Base-by-base conservation (phyloP, 768 basidiomycete genomes). In the Rhizopogon vinicolor region DNA sequence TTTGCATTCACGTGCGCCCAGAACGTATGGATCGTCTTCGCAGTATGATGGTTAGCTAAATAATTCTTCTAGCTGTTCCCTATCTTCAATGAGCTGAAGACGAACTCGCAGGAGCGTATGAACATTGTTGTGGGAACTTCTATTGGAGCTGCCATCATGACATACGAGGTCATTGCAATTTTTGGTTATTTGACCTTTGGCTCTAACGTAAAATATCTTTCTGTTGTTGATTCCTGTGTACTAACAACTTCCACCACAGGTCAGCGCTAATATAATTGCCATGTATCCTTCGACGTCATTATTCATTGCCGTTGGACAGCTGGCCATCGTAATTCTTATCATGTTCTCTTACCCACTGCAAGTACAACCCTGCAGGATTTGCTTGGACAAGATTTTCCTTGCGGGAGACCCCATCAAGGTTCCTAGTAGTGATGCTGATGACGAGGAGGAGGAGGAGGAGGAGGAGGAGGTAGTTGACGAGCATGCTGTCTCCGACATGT, bases 131-230 rank as follows among this genome's bases (percentile, higher is more conserved):
- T 98, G 49, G 86, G 86, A 9, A 76, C 87, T 0, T 90, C 93
- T 6, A 94, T 99, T 61, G 95, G 95, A 13, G 77, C 83, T 19
- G 90, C 94, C 1, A 84, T 86, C 3, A 43, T 91, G 43, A 86
- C 87, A 8, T 99, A 99, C 67, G 93, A 96, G 68, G 69, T 93
- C 50, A 91, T 99, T 59, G 89, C 86, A 5, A 69, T 91, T 28
- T 87, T 93, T 62, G 94, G 94, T 1, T 98, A 98, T 67, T 75
- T 98, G 51, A 97, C 95, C 0, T 98, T 98, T 69, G 95, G 95
- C 1, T 86, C 86, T 46, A 89, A 83, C 68, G 91, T 89, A 48
- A 49, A 78, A 7, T 25, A n/a, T 5, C 39, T 39, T 28, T 39
- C 13, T 46, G 31, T 39, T 54, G 7, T 8, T 33, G 41, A 62